Percentiles rank a stretch among this genome's conserved stretches.
Conservation (phyloP, 257 asterid species). For the Solanum rostratum region DNA sequence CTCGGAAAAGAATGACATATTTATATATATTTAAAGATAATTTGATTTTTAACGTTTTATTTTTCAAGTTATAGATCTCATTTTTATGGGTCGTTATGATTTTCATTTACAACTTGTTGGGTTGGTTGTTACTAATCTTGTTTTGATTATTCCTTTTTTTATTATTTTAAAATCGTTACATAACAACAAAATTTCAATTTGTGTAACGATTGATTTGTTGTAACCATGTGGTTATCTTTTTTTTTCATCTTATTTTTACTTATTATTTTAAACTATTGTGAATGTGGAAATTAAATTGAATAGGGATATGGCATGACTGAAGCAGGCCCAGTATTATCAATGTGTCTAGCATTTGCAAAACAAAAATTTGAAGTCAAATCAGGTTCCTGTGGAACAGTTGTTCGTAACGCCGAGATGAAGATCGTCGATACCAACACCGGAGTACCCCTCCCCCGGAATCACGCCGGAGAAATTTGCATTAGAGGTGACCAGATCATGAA, state of each 20-base stretch:
- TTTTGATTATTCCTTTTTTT: too few relatives aligned
- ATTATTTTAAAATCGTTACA: too few relatives aligned
- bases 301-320: conserved; percentile 41
- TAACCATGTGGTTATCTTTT: too few relatives aligned
- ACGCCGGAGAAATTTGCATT: conserved; percentile 26
- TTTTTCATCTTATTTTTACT: too few relatives aligned
- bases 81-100: neutral
- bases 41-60: neutral
- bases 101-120: neutral
- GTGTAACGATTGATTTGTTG: too few relatives aligned
- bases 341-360: conserved; percentile 32
- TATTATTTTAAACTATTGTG: neutral
- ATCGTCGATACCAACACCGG: conserved; percentile 16
- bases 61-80: neutral
- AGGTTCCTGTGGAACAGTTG: conserved; percentile 28
- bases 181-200: too few relatives aligned
- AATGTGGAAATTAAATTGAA: neutral
- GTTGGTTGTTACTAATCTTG: too few relatives aligned
- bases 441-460: conserved; percentile 14
- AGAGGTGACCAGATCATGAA: conserved; percentile 34
- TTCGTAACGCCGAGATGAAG: conserved; percentile 29
- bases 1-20: neutral
- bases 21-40: neutral
- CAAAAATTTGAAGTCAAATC: conserved; percentile 17
- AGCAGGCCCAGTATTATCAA: conserved; percentile 27